Evolutionary conservation across 1,139 yeast species (phyloP).

Genomic region (Suhomyces wounanorum): DNA sequence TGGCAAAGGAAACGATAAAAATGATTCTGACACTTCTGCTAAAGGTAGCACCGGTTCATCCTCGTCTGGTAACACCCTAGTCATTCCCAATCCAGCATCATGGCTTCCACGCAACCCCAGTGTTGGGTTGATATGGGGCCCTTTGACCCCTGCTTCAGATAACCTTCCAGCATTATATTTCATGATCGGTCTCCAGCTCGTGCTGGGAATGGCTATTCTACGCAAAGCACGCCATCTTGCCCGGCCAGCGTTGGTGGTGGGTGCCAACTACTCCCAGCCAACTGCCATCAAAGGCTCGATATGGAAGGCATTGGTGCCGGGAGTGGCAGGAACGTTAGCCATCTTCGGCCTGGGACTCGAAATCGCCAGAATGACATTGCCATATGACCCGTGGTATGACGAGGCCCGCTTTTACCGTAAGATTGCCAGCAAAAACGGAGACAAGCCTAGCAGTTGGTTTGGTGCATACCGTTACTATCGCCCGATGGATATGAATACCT

Average conservation of each 20-base stretch:
- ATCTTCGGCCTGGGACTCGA: slow-evolving; percentile 50
- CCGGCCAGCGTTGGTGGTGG: slow-evolving; percentile 16
- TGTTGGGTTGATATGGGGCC: slow-evolving; percentile 64
- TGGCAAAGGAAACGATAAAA: slow-evolving; percentile 19
- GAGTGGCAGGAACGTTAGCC: slow-evolving; percentile 26
- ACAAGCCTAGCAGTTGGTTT: slow-evolving; percentile 54
- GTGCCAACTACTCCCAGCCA: slow-evolving; percentile 3
- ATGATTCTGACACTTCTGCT: background rate
- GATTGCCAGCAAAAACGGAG: slow-evolving; percentile 44
- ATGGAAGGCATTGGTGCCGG: slow-evolving; percentile 16
- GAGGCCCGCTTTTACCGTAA: slow-evolving; percentile 55
- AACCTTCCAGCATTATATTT: slow-evolving; percentile 50
- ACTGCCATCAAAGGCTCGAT: slow-evolving; percentile 9
- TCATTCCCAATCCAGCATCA: slow-evolving; percentile 26
- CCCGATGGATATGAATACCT: slow-evolving; percentile 54
- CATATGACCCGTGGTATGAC: slow-evolving; percentile 67
- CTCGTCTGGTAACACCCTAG: slow-evolving; percentile 19
- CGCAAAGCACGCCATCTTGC: slow-evolving; percentile 24
- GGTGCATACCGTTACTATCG: slow-evolving; percentile 56
- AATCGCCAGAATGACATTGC: slow-evolving; percentile 45
- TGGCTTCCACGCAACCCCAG: slow-evolving; percentile 49
- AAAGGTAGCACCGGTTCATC: slow-evolving; percentile 7
- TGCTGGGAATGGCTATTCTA: slow-evolving; percentile 40
- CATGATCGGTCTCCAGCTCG: slow-evolving; percentile 50
- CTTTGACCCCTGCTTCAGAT: slow-evolving; percentile 65